These are phyloP conservation scores for Blastomyces gilchristii DNA, from an alignment of 2,329 filamentous ascomycete species.

Conservation along the genomic window DNA sequence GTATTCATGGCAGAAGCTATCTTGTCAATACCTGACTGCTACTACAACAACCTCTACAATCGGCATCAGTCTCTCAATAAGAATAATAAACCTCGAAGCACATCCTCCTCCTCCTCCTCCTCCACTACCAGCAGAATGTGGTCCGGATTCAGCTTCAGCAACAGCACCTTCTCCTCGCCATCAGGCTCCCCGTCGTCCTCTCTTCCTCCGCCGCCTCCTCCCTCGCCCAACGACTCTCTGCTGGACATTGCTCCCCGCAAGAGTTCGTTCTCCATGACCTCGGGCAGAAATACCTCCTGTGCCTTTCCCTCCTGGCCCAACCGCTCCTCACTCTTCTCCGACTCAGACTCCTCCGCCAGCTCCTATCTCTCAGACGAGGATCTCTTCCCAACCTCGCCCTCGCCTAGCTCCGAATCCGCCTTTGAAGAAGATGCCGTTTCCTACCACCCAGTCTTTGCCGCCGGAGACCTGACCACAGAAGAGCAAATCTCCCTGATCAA, in stretches of 20 bases:
- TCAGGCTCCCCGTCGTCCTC: constrained; percentile 23
- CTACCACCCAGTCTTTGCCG: constrained; percentile 14
- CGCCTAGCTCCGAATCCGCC: too few relatives aligned
- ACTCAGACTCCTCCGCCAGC: constrained; percentile 26
- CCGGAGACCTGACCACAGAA: constrained; percentile 27
- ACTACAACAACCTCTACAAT: not conserved
- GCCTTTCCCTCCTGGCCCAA: constrained; percentile 39
- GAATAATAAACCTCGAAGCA: constrained; percentile 1
- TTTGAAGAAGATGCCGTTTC: not conserved
- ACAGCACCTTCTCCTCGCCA: constrained; percentile 18
- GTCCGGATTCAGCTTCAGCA: constrained; percentile 24
- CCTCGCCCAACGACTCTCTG: constrained; percentile 29
- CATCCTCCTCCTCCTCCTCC: too few relatives aligned
- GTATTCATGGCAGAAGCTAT: not conserved
- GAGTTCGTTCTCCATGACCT: constrained; percentile 32
- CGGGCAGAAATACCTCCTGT: constrained; percentile 32
- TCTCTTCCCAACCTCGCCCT: constrained; percentile 19
- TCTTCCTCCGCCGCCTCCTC: constrained; percentile 29
- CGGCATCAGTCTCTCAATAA: not conserved
- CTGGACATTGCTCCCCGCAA: constrained; percentile 35
- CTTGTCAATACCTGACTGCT: constrained; percentile 1
- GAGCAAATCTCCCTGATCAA: constrained; percentile 31
- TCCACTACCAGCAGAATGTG: constrained; percentile 14
- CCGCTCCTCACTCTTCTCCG: constrained; percentile 28
- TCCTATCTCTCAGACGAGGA: constrained; percentile 37